Base-by-base conservation (phyloP, 2,329 filamentous ascomycete species). In the Cephalotrichum gorgonifer region DNA sequence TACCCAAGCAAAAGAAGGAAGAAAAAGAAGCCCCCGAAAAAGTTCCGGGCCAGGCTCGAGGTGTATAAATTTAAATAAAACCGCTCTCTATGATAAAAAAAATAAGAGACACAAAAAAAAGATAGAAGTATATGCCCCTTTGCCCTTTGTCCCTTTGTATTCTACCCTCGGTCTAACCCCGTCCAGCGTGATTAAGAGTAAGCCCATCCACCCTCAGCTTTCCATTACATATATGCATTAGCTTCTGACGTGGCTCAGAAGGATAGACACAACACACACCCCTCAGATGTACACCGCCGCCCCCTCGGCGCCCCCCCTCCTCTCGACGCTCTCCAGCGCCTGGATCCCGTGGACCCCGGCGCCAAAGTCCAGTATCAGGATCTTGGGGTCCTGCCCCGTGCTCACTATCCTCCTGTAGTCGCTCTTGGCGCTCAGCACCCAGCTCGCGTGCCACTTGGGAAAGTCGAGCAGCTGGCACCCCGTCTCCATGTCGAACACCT, bases 321-420 rank as follows among this genome's bases (percentile, higher is more conserved):
- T 20, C 45, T 47, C 50, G 35, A 49, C 53, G 50, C 73, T 78
- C 63, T 82, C 76, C 38, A 85, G 66, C 60, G 72, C 70, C 52
- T 61, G 73, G 39, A 85, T 76, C 26, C 79, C 74, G 26, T 71
- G 62, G 5, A 85, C 69, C 41, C 71, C 73, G 17, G 74, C 73
- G 27, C 81, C 93, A 69, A 97, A 98, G 68, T 98, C 93, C 75
- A 97, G 84, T 52, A 98, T 85, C 51, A 97, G 70, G 47, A 94
- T 89, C 62, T 94, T 85, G 30, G 90, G 86, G 60, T 96, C 90
- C 66, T 98, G 93, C 45, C 90, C 93, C 1, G 91, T 95, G 58
- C 88, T 93, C 53, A 98, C 87, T 54, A 98, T 93, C 53, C 93
- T 81, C 51, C 91, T 78, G 65, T 97, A 97, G 62, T 98, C 91